Percentiles rank a stretch among this genome's conserved stretches.
phyloP scores from a whole-genome alignment of 139 green algal species.

The Pseudopediastrum boryanum region DNA sequence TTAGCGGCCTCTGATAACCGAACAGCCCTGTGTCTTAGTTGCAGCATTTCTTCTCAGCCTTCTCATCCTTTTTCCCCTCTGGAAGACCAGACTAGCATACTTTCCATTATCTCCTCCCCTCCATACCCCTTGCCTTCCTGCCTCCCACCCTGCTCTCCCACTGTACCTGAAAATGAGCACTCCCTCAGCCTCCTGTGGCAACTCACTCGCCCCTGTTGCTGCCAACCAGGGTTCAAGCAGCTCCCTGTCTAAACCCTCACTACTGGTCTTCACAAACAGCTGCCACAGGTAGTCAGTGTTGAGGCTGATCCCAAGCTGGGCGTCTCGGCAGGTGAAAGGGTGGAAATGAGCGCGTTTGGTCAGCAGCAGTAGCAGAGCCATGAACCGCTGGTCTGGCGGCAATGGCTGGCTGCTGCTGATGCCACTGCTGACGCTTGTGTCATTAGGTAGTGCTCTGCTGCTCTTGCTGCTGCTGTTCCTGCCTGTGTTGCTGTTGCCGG shows the following conservation, averaged over 20 bases:
- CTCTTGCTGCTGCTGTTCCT: not conserved
- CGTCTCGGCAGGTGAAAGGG: conserved; percentile 33
- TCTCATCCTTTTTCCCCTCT: too few relatives aligned
- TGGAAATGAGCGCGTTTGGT: conserved; percentile 38
- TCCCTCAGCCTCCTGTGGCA: too few relatives aligned
- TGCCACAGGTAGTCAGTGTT: conserved; percentile 50
- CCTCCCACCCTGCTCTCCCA: too few relatives aligned
- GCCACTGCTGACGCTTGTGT: not conserved
- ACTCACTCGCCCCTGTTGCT: too few relatives aligned
- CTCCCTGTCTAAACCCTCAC: not conserved
- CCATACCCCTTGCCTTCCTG: too few relatives aligned
- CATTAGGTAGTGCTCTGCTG: not conserved
- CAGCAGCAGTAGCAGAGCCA: conserved; percentile 33
- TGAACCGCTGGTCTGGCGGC: conserved; percentile 26
- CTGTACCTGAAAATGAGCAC: too few relatives aligned
- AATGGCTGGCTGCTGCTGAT: conserved; percentile 21
- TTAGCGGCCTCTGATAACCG: too few relatives aligned
- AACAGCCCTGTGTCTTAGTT: too few relatives aligned
- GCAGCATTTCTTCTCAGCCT: too few relatives aligned
- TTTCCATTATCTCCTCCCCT: too few relatives aligned
- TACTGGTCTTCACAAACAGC: conserved; percentile 39
- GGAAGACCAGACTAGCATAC: too few relatives aligned
- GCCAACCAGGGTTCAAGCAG: not conserved
- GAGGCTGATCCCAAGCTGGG: conserved; percentile 37
- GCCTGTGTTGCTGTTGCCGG: not conserved